A percentile compares a stretch with the other conserved stretches of the same genome.
Conservation (phyloP, 345 rosid species). For the Ricinus communis region DNA sequence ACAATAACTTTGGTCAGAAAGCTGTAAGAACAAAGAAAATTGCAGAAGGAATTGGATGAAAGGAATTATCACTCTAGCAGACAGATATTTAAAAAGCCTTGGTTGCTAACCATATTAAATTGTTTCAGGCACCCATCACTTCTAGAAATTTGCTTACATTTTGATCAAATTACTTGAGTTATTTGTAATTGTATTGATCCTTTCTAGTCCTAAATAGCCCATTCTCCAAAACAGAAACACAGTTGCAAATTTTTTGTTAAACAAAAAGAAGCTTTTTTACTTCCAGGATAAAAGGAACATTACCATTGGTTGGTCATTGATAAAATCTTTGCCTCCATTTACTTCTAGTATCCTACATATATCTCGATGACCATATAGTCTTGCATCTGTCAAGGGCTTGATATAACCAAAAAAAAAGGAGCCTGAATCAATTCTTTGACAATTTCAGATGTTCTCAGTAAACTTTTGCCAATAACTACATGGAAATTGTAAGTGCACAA, state of each 20-base stretch:
- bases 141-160: neutral
- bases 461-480: neutral
- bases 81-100: too few species aligned
- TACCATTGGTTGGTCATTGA: conserved; percentile 49
- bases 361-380: conserved; percentile 53
- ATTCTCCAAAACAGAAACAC: too few species aligned
- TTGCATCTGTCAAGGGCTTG: conserved; percentile 68
- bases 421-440: neutral
- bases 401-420: conserved; percentile 10
- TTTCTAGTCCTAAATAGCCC: too few species aligned
- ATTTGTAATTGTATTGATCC: neutral
- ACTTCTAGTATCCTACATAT: conserved; percentile 71
- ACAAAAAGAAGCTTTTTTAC: neutral
- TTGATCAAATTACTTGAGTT: neutral
- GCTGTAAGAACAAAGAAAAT: too few species aligned
- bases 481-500: neutral
- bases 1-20: too few species aligned
- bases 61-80: too few species aligned
- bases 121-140: too few species aligned
- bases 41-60: too few species aligned
- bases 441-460: neutral
- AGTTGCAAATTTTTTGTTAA: too few species aligned
- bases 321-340: conserved; percentile 52
- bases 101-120: too few species aligned
- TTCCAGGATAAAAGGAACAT: neutral